Percentiles rank a stretch among this genome's conserved stretches.
These are phyloP conservation scores for Hypoxylon fragiforme DNA, from an alignment of 495 filamentous ascomycete genomes.

Conservation along the genomic window DNA sequence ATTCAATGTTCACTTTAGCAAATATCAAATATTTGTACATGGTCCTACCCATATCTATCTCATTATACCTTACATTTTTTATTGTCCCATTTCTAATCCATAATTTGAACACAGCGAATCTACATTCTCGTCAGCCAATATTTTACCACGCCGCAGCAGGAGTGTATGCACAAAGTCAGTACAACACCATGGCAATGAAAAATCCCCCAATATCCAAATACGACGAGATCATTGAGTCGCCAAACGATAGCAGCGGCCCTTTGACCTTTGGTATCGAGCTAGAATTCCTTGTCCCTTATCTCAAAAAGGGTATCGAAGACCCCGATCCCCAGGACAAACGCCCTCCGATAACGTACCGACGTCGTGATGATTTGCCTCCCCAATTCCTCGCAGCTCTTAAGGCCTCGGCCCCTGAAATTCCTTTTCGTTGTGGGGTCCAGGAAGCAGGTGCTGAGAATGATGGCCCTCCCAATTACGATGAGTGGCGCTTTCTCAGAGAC, in stretches of 20 bases:
- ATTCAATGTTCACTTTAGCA: too few relatives aligned
- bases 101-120: too few relatives aligned
- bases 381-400: not conserved
- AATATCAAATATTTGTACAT: too few relatives aligned
- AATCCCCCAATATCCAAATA: conserved; percentile 15
- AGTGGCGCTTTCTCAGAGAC: conserved; percentile 25
- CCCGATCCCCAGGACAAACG: conserved; percentile 11
- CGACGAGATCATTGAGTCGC: conserved; percentile 18
- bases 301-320: not conserved
- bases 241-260: conserved; percentile 7
- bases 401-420: not conserved
- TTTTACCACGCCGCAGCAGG: too few relatives aligned
- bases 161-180: not conserved
- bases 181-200: not conserved
- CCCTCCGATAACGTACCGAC: not conserved
- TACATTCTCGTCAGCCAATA: too few relatives aligned
- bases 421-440: not conserved
- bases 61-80: too few relatives aligned
- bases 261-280: conserved; percentile 33
- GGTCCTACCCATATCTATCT: not conserved
- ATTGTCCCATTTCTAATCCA: too few relatives aligned
- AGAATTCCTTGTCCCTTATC: conserved; percentile 24
- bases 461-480: conserved; percentile 12
- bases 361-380: not conserved
- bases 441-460: conserved; percentile 7